Evolutionary conservation across 345 rosid species (phyloP), one percentile per base, ranked within the genome.

Genomic region (Gossypium mustelinum): DNA sequence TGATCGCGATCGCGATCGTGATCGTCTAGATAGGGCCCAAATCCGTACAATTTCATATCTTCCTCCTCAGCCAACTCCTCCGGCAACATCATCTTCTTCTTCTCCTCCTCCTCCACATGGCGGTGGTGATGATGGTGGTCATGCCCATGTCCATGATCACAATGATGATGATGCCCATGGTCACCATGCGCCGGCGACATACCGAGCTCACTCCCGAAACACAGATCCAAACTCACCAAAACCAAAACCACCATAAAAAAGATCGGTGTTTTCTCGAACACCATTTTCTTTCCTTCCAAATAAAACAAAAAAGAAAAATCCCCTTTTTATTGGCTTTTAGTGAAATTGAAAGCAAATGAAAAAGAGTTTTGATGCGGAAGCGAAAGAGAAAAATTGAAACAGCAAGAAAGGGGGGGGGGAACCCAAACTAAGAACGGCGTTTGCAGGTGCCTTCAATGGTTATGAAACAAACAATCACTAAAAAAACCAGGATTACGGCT

Each of bases 11-110:
- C 24, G 24, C 1, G 25, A 24, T 24, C 84, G 66, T 80, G 76
- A 58, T 81, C 76, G 58, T 72, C 81, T 55, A 75, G 68, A 70
- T 86, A 82, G 4, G 89, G 85, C 18, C 87, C 89, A 69, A 93
- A 93, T 11, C 97, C 99, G 45, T 87, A 93, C 74, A 93, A 81
- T 69, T 76, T 87, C 92, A 92, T 90, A 77, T 95, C 99, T 78
- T 95, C 99, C 72, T 91, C 96, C 79, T 95, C 98, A 2, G 96
- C 98, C 70, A 95, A 57, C 70, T 95, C 99, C 85, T 95, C 99
- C 29, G 98, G 98, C 52, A 95, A 78, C 86, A 82, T 84, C 78
- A 69, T 77, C 75, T 55, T 34, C 58, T 48, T 59, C 45, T 27
- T 54, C 66, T 41, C 11, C 51, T 75, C 61, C 2, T 55, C 67